Conservation (phyloP, 2,329 filamentous ascomycete genomes). For the Dothideomycetes sp. region DNA sequence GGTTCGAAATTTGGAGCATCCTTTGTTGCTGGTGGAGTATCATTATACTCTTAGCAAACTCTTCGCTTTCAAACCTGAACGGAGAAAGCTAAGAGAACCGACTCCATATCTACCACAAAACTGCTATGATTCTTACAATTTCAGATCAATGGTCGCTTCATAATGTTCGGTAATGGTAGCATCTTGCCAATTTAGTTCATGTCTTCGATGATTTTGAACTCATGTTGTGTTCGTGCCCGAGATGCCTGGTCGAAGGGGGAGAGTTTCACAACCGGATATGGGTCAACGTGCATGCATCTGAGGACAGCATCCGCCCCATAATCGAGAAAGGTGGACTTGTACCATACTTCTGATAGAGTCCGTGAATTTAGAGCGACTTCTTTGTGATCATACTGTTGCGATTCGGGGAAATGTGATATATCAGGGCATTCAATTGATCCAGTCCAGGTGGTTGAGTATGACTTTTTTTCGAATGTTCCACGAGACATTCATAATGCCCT, state of each 20-base stretch:
- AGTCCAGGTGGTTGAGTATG: background rate
- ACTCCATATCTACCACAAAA: too few relatives aligned
- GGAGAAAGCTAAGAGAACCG: too few relatives aligned
- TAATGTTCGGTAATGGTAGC: background rate
- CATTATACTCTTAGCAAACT: too few relatives aligned
- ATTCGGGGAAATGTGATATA: background rate
- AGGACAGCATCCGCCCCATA: background rate
- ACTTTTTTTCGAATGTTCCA: background rate
- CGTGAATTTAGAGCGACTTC: background rate
- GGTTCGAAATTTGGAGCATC: too few relatives aligned
- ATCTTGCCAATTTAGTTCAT: background rate
- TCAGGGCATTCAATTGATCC: background rate
- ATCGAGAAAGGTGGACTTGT: background rate
- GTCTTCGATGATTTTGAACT: background rate
- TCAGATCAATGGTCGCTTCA: background rate
- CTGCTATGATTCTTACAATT: too few relatives aligned
- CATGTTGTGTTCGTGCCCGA: slow-evolving; percentile 1
- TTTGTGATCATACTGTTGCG: background rate
- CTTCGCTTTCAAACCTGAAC: too few relatives aligned
- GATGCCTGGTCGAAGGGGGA: background rate
- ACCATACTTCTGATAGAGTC: background rate
- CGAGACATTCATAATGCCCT: background rate
- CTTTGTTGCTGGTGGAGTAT: too few relatives aligned
- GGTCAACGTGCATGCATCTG: background rate
- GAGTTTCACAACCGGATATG: background rate